These are phyloP conservation scores for Sporobolomyces phaffii DNA, from an alignment of 768 basidiomycete genomes.

Conservation along the genomic window DNA sequence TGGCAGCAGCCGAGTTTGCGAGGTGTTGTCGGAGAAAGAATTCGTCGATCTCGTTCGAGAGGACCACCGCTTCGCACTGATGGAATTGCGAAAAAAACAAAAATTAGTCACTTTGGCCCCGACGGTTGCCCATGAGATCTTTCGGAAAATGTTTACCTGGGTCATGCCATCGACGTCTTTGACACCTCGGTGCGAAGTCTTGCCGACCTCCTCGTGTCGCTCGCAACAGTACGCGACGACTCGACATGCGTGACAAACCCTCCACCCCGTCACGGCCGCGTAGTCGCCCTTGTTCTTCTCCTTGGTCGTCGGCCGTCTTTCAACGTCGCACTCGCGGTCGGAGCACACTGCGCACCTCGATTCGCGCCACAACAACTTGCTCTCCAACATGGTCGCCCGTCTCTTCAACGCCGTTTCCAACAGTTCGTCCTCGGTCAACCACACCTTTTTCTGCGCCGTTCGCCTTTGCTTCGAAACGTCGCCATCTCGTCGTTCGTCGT, in stretches of 20 bases:
- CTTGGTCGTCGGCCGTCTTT: too few relatives aligned
- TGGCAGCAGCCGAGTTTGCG: background rate
- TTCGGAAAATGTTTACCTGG: conserved; percentile 8
- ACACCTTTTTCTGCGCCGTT: conserved; percentile 10
- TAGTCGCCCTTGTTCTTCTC: background rate
- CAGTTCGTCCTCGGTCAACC: conserved; percentile 24
- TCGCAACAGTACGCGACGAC: conserved; percentile 8
- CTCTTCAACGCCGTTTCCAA: conserved; percentile 12
- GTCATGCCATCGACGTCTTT: conserved; percentile 6
- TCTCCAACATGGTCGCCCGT: conserved; percentile 2
- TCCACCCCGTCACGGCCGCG: conserved; percentile 6
- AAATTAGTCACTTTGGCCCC: background rate
- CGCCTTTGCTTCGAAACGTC: background rate
- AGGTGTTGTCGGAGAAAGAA: conserved; percentile 19
- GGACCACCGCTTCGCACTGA: conserved; percentile 23
- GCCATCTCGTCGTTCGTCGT: background rate
- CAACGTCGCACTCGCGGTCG: conserved; percentile 20
- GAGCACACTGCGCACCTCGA: conserved; percentile 21
- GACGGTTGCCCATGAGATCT: background rate
- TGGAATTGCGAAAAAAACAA: too few relatives aligned
- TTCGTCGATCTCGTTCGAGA: conserved; percentile 24
- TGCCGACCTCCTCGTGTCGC: conserved; percentile 1
- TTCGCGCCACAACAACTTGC: conserved; percentile 18
- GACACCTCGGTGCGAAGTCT: background rate
- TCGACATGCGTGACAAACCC: conserved; percentile 4